Evolutionary conservation across 1,139 yeast species (phyloP), one percentile per base, ranked within the genome.

Genomic region (Lodderomyces theae): DNA sequence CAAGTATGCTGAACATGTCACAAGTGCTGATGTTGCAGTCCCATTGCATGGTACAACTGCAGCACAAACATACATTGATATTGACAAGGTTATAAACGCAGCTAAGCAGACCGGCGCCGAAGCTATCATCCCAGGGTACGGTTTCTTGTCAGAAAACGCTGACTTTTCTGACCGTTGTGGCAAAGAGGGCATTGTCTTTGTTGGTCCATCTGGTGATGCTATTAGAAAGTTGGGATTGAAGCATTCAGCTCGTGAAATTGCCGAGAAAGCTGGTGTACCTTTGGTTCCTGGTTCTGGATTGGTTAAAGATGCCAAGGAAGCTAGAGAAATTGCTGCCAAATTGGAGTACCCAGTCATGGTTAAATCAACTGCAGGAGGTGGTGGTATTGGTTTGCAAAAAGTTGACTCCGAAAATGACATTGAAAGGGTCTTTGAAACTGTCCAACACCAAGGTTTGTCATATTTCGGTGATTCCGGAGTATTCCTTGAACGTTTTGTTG

Each of bases 341-440:
- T 72, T 92, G 42, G 88, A 81, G 47, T 92, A 87, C 56, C 97
- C 98, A 19, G 79, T 92, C 34, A 92, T 92, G 97, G 86, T 92
- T 41, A 92, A 92, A 65, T 86, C 96, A 16, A 90, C 97, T 47
- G 97, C 97, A 26, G 98, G 98, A 61, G 98, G 98, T 55, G 98
- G 98, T 62, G 98, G 98, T 64, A 92, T 90, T 56, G 98, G 98
- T 49, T 72, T 92, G 53, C 97, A 89, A 61, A 85, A 89, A 60
- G 97, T 90, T 46, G 95, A 89, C 55, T 75, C 80, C 34, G 87
- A 80, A 51, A 79, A 64, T 12, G 96, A 90, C 45, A 80, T 90
- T 47, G 86, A 80, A 64, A 69, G 85, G 49, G 95, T 90, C 12
- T 90, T 88, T 63, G 85, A 80, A 53, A 83, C 95, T 5, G 97